Conservation (phyloP, 257 asterid species). For the Fraxinus pennsylvanica region DNA sequence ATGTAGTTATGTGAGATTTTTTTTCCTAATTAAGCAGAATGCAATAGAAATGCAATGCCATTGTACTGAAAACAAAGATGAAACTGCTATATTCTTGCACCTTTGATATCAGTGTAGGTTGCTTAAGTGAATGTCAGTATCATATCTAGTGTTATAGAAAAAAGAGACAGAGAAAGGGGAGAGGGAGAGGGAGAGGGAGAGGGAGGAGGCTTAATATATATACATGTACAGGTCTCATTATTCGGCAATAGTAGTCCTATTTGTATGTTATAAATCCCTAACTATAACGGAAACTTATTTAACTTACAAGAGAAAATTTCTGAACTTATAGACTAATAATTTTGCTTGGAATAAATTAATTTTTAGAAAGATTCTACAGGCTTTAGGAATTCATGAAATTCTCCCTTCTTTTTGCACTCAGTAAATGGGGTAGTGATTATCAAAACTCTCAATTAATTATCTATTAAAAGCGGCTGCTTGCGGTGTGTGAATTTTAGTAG, state of each 20-base stretch:
- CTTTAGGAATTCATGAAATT: neutral
- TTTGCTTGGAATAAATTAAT: neutral
- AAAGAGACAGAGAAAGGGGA: neutral
- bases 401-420: neutral
- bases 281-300: neutral
- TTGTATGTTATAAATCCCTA: neutral
- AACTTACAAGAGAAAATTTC: neutral
- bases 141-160: neutral
- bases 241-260: neutral
- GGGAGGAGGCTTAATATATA: neutral
- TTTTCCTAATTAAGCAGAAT: neutral
- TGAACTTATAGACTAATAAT: neutral
- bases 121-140: conserved; percentile 9
- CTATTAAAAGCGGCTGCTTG: neutral
- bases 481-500: neutral
- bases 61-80: no score
- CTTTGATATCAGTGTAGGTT: conserved; percentile 8
- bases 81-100: neutral
- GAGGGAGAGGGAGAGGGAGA: neutral
- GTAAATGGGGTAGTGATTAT: neutral
- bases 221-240: neutral
- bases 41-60: neutral
- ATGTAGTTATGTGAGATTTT: neutral
- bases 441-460: neutral
- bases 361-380: no score